Base-by-base conservation (phyloP, 371 early-diverging fungal genomes). In the Rhizopus delemar region DNA sequence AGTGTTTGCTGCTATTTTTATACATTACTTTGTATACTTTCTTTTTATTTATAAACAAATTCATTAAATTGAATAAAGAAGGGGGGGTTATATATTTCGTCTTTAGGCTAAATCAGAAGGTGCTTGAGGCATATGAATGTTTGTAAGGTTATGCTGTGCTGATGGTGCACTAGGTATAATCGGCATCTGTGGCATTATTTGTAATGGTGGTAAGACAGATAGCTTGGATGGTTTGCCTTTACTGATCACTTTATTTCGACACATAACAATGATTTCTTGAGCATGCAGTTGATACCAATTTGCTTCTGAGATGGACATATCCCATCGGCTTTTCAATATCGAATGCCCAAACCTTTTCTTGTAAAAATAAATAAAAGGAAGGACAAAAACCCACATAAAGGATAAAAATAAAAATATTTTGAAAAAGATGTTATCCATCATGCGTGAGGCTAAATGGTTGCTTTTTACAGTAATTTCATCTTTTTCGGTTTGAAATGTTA, bases 351-450 rank as follows among this genome's bases (percentile, higher is more conserved):
- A 74, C 16, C 57, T 56, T 34, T 73, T 65, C 22, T 66, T 60
- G 38, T 36, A 66, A 0, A 77, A 15, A 57, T 61, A 71, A 6
- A 68, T 50, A 4, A 75, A 41, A 2, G 81, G 81, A 53, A 65
- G 64, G 3, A 57, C 61, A 33, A 77, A 41, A 22, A 80, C 67
- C 76, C 77, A 75, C 0, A 77, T 52, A 41, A 70, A 80, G 8
- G 71, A 66, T 15, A 80, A 51, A 41, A 75, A 63, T 15, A 72
- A 63, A 28, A 74, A 46, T 13, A 65, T 46, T n/a, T 60, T 65
- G 7, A 77, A 34, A 31, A 53, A 43, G 38, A 50, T 55, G 35
- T 70, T 59, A 41, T 80, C 78, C 5, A 55, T 55, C 46, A 64
- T 50, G 8, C 63, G 59, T 0, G 81, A 73, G 3, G 70, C n/a